Percentiles rank a stretch among this genome's conserved stretches.
phyloP scores from a whole-genome alignment of 805 yeast genomes.

The Saccharomycopsis babjevae region DNA sequence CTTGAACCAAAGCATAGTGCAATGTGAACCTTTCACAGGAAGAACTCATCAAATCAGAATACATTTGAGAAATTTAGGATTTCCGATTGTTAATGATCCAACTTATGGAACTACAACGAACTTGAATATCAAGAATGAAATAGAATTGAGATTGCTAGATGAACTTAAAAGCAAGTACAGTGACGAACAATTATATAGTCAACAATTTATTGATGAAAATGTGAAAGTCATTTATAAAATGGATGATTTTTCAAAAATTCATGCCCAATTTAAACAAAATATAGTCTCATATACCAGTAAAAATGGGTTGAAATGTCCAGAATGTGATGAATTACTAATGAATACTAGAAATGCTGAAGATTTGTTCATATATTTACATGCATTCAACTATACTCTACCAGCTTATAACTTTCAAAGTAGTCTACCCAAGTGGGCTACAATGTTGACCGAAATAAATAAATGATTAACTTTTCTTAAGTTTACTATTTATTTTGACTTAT shows the following conservation, averaged over 20 bases:
- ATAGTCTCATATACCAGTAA: neutral
- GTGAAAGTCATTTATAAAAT: neutral
- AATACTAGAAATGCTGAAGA: constrained; percentile 22
- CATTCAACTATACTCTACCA: constrained; percentile 25
- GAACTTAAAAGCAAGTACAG: constrained; percentile 2
- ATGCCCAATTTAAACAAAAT: constrained; percentile 1
- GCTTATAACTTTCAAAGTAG: constrained; percentile 32
- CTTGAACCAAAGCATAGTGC: constrained; percentile 52
- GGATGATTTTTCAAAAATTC: neutral
- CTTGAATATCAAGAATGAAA: constrained; percentile 2
- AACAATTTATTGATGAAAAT: neutral
- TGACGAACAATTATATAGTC: neutral
- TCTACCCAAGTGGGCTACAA: constrained; percentile 37
- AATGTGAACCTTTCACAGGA: constrained; percentile 83
- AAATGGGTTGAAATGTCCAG: constrained; percentile 23
- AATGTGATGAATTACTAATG: constrained; percentile 29
- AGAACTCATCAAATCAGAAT: constrained; percentile 94
- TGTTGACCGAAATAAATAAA: neutral
- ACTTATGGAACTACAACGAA: constrained; percentile 34
- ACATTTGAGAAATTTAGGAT: constrained; percentile 81
- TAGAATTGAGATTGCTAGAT: constrained; percentile 3
- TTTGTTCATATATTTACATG: constrained; percentile 38
- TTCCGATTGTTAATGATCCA: constrained; percentile 90
- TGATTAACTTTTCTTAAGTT: neutral
- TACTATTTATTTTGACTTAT: neutral